Evolutionary conservation across 1,284 basidiomycete species (phyloP).

Genomic region (Cutaneotrichosporon arboriforme): DNA sequence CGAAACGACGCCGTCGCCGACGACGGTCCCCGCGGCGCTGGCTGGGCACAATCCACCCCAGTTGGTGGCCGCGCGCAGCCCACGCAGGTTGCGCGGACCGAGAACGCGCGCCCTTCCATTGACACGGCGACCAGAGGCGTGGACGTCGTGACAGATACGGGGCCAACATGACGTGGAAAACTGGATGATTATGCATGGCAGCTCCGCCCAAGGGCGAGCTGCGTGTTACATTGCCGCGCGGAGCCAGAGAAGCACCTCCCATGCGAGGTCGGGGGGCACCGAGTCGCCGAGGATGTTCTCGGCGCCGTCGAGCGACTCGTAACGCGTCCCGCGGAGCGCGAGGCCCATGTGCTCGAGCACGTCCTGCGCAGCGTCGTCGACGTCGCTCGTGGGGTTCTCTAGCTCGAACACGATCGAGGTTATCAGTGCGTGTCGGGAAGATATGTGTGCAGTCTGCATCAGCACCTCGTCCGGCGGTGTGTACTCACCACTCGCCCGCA

Average conservation of each 20-base stretch:
- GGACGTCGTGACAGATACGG: conserved; percentile 49
- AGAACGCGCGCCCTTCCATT: conserved; percentile 32
- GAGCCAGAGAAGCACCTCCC: conserved; percentile 44
- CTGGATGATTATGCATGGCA: conserved; percentile 6
- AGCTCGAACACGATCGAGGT: conserved; percentile 38
- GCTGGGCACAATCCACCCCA: neutral
- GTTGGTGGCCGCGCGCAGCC: conserved; percentile 4
- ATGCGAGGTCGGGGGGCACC: conserved; percentile 17
- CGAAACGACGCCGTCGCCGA: neutral
- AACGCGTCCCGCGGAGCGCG: conserved; percentile 40
- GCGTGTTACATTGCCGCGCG: conserved; percentile 29
- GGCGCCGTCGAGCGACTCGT: conserved; percentile 42
- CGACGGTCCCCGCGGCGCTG: neutral
- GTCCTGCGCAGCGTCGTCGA: conserved; percentile 23
- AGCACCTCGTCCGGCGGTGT: conserved; percentile 32
- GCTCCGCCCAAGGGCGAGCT: neutral
- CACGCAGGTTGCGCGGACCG: conserved; percentile 19
- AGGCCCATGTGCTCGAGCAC: conserved; percentile 32
- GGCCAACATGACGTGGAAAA: no score
- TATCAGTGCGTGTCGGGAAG: conserved; percentile 51
- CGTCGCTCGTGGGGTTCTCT: conserved; percentile 5
- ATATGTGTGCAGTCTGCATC: conserved; percentile 45
- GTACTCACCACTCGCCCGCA: conserved; percentile 40
- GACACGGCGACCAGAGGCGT: conserved; percentile 38
- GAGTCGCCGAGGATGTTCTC: conserved; percentile 19